phyloP scores from a whole-genome alignment of 2,329 filamentous ascomycete genomes.

The Karstenula rhodostoma region DNA sequence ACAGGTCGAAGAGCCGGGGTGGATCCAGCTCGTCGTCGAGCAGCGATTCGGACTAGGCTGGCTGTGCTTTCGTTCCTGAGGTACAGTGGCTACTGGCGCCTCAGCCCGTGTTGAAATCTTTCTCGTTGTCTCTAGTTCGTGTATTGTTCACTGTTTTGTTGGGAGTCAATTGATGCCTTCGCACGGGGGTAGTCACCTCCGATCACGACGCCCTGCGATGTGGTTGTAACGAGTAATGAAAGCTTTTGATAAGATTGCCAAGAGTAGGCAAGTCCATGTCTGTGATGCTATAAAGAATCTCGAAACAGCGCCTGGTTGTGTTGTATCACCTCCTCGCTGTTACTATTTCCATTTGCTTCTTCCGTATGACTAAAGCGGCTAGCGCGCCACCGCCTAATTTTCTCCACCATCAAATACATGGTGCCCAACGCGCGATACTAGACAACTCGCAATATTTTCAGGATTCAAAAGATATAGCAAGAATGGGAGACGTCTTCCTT shows the following conservation, averaged over 20 bases:
- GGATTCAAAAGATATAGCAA: constrained; percentile 23
- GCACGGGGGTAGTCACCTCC: not conserved
- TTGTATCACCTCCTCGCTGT: too few species aligned
- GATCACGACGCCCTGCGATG: not conserved
- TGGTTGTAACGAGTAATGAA: constrained; percentile 13
- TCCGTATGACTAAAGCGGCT: constrained; percentile 23
- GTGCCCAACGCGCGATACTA: constrained; percentile 32
- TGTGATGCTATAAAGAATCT: not conserved
- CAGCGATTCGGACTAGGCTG: constrained; percentile 47
- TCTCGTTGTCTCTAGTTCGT: not conserved
- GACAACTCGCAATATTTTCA: constrained; percentile 28
- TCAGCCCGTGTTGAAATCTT: not conserved
- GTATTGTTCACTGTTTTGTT: not conserved
- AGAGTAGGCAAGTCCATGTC: not conserved
- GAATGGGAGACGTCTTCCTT: constrained; percentile 55
- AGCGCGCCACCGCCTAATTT: constrained; percentile 39
- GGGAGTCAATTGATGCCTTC: not conserved
- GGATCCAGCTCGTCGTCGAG: constrained; percentile 42
- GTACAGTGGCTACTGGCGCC: not conserved
- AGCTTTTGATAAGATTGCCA: not conserved
- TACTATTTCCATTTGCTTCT: not conserved
- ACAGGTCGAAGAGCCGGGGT: constrained; percentile 43
- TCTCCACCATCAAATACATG: constrained; percentile 39
- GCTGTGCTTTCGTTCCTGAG: not conserved
- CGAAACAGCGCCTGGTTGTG: not conserved